A percentile compares a stretch with the other conserved stretches of the same genome.
Evolutionary conservation across 2,329 filamentous ascomycete species (phyloP).

Genomic region (Colletotrichum chrysophilum): DNA sequence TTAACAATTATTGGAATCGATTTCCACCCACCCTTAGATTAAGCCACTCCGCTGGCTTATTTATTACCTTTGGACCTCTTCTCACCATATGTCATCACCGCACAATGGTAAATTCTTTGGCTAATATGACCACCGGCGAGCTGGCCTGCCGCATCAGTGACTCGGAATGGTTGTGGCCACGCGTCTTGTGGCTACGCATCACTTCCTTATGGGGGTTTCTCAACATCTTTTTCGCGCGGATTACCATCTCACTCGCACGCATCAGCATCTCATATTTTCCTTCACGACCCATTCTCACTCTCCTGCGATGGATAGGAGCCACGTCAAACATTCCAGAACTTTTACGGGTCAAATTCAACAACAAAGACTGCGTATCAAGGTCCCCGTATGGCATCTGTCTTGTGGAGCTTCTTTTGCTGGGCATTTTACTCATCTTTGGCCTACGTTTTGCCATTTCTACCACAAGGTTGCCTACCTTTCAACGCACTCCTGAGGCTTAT

Average conservation of each 20-base stretch:
- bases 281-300: neutral
- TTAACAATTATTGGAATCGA: too few relatives aligned
- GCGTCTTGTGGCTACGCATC: neutral
- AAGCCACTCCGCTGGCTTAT: neutral
- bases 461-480: neutral
- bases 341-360: neutral
- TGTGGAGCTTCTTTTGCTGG: neutral
- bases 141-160: neutral
- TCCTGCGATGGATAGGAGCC: neutral
- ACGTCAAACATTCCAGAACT: neutral
- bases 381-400: neutral
- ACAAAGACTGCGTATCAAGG: neutral
- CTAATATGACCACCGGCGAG: neutral
- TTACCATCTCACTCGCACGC: neutral
- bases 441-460: neutral
- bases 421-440: neutral
- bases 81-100: neutral
- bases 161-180: neutral
- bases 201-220: neutral
- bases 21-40: too few relatives aligned
- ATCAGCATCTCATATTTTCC: neutral
- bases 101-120: neutral
- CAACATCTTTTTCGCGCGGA: neutral
- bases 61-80: neutral
- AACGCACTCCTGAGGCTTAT: neutral